phyloP scores from a whole-genome alignment of 495 filamentous ascomycete species.

The Annulohypoxylon nitens region DNA sequence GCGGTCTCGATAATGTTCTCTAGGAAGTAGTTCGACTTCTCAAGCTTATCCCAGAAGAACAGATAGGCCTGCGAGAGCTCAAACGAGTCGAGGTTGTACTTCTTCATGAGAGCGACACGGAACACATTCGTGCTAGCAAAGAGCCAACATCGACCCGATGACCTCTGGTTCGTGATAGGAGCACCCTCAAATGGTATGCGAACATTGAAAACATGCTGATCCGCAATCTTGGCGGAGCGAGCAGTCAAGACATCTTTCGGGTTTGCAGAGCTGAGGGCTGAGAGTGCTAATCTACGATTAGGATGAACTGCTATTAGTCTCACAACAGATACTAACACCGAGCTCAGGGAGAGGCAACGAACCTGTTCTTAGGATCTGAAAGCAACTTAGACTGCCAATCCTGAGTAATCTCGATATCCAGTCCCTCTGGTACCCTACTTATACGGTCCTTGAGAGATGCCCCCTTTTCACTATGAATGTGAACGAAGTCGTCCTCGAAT shows the following conservation, averaged over 20 bases:
- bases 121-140: conserved; percentile 91
- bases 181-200: conserved; percentile 84
- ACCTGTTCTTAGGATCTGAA: conserved; percentile 74
- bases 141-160: conserved; percentile 87
- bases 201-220: conserved; percentile 83
- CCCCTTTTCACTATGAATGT: conserved; percentile 55
- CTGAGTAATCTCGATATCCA: conserved; percentile 62
- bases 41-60: conserved; percentile 96
- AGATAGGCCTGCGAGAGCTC: conserved; percentile 88
- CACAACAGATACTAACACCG: not conserved
- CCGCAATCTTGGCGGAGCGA: conserved; percentile 68
- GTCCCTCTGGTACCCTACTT: conserved; percentile 51
- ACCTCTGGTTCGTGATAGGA: conserved; percentile 86
- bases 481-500: conserved; percentile 64
- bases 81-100: conserved; percentile 78
- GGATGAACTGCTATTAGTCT: conserved; percentile 8
- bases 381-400: conserved; percentile 73
- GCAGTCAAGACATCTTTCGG: conserved; percentile 67
- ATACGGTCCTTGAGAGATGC: conserved; percentile 23
- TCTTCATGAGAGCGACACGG: conserved; percentile 84
- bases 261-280: conserved; percentile 71
- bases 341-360: conserved; percentile 13
- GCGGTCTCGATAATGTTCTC: conserved; percentile 83
- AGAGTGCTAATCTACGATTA: conserved; percentile 69
- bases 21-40: conserved; percentile 91